Percentiles rank a stretch among this genome's conserved stretches.
phyloP scores from a whole-genome alignment of 345 rosid genomes.

The Eucalyptus sideroxylon region DNA sequence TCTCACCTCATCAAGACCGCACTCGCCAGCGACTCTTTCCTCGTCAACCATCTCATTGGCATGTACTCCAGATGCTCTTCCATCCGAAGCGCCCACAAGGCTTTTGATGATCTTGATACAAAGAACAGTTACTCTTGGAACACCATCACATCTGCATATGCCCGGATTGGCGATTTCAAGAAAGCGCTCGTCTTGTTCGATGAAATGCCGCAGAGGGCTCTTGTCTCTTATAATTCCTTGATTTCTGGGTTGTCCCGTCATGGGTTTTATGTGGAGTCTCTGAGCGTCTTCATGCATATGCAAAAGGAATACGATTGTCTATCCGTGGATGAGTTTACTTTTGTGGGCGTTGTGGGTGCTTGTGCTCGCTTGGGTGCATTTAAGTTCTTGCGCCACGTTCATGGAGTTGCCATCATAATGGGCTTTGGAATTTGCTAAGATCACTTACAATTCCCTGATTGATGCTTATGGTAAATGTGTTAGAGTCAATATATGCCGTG shows the following conservation, averaged over 20 bases:
- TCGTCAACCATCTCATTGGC: no score
- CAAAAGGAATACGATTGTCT: neutral
- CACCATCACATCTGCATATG: neutral
- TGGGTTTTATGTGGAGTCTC: constrained; percentile 12
- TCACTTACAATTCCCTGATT: no score
- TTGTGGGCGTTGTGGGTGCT: neutral
- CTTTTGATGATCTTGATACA: constrained; percentile 12
- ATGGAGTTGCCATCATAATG: no score
- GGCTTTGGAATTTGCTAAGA: no score
- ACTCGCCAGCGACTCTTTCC: no score
- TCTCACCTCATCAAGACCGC: no score
- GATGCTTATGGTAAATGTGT: no score
- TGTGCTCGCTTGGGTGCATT: no score
- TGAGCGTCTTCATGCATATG: constrained; percentile 7
- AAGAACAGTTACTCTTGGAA: constrained; percentile 27
- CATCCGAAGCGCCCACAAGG: constrained; percentile 1
- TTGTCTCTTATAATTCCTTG: constrained; percentile 24
- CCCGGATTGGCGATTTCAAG: neutral
- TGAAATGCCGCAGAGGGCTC: constrained; percentile 24
- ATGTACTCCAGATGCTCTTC: constrained; percentile 21
- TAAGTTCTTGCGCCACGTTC: no score
- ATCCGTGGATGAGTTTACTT: constrained; percentile 14
- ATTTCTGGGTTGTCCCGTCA: constrained; percentile 24
- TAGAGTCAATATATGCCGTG: no score
- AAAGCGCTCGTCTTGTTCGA: constrained; percentile 16